Conservation (phyloP, 139 green algal genomes). For the Coccomyxa sp. region DNA sequence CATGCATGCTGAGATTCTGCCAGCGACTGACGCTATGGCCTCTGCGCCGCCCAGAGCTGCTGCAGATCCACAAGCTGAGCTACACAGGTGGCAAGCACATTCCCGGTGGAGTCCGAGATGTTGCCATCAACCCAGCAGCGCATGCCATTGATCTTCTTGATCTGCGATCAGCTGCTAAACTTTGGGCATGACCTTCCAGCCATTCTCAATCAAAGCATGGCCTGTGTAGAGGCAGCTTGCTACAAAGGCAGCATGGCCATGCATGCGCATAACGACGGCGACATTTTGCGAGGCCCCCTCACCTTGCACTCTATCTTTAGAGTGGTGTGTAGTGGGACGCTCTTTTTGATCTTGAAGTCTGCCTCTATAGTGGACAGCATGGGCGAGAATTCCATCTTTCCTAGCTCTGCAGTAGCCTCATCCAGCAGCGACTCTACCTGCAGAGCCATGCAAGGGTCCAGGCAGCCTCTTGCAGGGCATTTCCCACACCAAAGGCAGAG, state of each 20-base stretch:
- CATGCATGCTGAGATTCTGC: too few relatives aligned
- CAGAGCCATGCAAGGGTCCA: neutral
- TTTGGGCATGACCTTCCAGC: neutral
- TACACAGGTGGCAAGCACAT: conserved; percentile 22
- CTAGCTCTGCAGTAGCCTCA: conserved; percentile 41
- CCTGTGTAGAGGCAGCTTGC: too few relatives aligned
- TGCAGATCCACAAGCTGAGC: conserved; percentile 26
- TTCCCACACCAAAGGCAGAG: neutral
- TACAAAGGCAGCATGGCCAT: too few relatives aligned
- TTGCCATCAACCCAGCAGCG: conserved; percentile 28
- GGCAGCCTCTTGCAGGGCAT: neutral
- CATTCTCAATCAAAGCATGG: neutral
- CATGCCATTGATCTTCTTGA: conserved; percentile 13
- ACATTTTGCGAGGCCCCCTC: too few relatives aligned
- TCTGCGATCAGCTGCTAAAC: neutral
- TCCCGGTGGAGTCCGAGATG: neutral
- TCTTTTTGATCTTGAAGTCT: conserved; percentile 27
- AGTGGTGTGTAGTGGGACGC: conserved; percentile 28
- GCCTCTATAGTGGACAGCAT: conserved; percentile 29
- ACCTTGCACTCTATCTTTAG: conserved; percentile 19
- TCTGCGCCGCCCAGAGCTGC: neutral
- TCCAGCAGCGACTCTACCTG: conserved; percentile 40
- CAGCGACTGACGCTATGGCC: too few relatives aligned
- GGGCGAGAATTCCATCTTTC: conserved; percentile 29
- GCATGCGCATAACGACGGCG: too few relatives aligned